Evolutionary conservation across 1,284 basidiomycete species (phyloP), one percentile per base, ranked within the genome.

Genomic region (Leccinum variabile): DNA sequence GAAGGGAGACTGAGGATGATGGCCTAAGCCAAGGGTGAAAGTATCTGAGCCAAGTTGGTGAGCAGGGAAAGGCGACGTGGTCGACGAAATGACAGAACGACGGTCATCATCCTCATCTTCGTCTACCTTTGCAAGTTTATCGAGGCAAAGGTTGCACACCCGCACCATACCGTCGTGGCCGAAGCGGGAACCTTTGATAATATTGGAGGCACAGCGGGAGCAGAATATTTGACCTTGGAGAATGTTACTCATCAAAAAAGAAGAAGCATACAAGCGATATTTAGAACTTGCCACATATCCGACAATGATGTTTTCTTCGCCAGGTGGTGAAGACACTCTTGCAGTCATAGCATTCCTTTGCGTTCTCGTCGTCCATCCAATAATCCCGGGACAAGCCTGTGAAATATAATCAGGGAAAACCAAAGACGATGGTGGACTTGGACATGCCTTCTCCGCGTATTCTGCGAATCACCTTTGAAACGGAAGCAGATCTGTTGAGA

Each of bases 331-430:
- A 98, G 14, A 91, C 81, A 66, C 91, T 92, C 75, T 88, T 94
- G 79, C 95, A 97, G 74, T 96, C 93, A 73, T 94, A 96, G 73
- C 95, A 97, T 71, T 98, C 97, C 72, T 92, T 97, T 70, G 92
- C 94, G 62, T 92, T 91, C 71, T 96, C 94, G 72, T 99, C 97
- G 64, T 95, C 93, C 93, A 97, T 97, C 95, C 95, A 98, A 73
- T 97, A 97, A 71, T 96, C 92, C 65, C 85, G 83, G 13, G 90
- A 92, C 39, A 94, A 73, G 11, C 92, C 92, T 94, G 65, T 16
- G 56, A 30, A 37, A 52, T 63, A 30, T 63, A 61, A 62, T 67
- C 64, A 64, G 67, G 44, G 60, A 46, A n/a, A 55, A 33, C 46
- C 39, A 54, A 41, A 22, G 16, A 54, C 25, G 50, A 62, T 56